Evolutionary conservation across 306 rosid genomes (phyloP).

Genomic region (Sicyos edulis): DNA sequence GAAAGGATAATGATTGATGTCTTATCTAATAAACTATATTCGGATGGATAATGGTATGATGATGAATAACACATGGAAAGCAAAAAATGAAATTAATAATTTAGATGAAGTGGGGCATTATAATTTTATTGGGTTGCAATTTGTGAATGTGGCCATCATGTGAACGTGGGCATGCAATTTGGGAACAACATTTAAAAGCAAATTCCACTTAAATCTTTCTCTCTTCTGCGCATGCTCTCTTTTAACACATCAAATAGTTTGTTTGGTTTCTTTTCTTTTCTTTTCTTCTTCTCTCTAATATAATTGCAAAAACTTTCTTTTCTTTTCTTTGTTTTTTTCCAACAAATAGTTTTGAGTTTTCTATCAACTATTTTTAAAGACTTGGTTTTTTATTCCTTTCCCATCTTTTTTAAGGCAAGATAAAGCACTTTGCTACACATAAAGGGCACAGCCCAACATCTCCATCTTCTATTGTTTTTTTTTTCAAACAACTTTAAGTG

Average conservation of each 20-base stretch:
- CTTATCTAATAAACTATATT: not conserved
- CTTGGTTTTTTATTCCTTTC: conserved; percentile 4
- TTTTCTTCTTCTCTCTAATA: not conserved
- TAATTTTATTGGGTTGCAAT: not conserved
- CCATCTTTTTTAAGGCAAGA: conserved; percentile 11
- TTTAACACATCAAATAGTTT: too few relatives aligned
- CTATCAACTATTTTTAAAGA: not conserved
- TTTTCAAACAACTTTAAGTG: not conserved
- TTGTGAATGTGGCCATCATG: conserved; percentile 9
- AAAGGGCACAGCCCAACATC: conserved; percentile 23
- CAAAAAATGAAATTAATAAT: not conserved
- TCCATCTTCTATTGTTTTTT: conserved; percentile 17
- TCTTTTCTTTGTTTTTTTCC: not conserved
- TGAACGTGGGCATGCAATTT: conserved; percentile 20
- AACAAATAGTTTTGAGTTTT: conserved; percentile 15
- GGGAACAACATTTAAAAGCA: conserved; percentile 6
- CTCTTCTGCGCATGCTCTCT: conserved; percentile 17
- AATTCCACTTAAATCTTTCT: not conserved
- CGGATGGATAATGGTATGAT: too few relatives aligned
- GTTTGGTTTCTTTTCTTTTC: too few relatives aligned
- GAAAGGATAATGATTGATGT: too few relatives aligned
- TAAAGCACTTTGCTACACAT: conserved; percentile 19
- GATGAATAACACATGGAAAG: not conserved
- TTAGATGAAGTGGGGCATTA: not conserved
- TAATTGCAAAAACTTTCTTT: conserved; percentile 14